A percentile compares a stretch with the other conserved stretches of the same genome.
Conservation (phyloP, 1,139 yeast genomes). For the Saccharomycopsis hybrid region DNA sequence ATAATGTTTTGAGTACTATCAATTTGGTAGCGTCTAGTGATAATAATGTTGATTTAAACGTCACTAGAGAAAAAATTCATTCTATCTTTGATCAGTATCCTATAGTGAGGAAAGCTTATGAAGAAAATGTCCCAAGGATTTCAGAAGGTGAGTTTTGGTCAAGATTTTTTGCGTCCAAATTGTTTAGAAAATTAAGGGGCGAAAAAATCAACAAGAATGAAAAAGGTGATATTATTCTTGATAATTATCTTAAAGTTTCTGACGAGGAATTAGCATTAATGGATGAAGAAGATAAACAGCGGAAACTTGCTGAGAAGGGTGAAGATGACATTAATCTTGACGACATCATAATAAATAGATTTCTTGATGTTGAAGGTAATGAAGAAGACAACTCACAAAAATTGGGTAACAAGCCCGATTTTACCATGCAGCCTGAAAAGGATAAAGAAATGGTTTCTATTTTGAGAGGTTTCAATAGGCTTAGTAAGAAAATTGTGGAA, state of each 20-base stretch:
- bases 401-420: constrained; percentile 76
- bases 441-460: constrained; percentile 66
- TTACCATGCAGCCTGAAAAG: constrained; percentile 31
- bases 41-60: constrained; percentile 84
- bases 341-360: constrained; percentile 44
- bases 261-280: constrained; percentile 39
- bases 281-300: constrained; percentile 15
- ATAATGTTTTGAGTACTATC: constrained; percentile 87
- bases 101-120: constrained; percentile 80
- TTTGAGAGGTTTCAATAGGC: constrained; percentile 80
- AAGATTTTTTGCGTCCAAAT: constrained; percentile 84
- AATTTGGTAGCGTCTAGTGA: constrained; percentile 89
- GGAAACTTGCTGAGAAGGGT: constrained; percentile 21
- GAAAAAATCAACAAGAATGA: constrained; percentile 72
- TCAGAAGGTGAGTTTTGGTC: constrained; percentile 95
- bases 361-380: constrained; percentile 74
- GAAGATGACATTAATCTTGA: constrained; percentile 32
- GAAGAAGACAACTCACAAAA: constrained; percentile 72
- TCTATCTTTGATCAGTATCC: constrained; percentile 94
- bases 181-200: constrained; percentile 84
- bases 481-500: constrained; percentile 76
- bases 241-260: constrained; percentile 60
- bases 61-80: constrained; percentile 82
- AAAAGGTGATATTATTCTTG: constrained; percentile 79
- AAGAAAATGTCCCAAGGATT: constrained; percentile 83